phyloP scores from a whole-genome alignment of 164 flowering plant genomes.

The Malania oleifera region DNA sequence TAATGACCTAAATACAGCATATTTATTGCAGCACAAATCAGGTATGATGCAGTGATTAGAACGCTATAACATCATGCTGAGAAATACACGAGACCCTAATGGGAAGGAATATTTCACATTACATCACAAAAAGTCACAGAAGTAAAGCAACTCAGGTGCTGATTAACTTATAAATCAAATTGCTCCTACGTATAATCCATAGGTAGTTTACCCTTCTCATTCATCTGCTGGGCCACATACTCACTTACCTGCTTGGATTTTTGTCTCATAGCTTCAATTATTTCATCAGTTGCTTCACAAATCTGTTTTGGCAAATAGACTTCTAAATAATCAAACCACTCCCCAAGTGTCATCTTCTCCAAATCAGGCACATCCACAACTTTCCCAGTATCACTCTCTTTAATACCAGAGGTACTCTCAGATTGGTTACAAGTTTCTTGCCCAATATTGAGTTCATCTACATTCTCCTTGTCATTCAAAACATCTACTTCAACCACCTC shows the following conservation, averaged over 20 bases:
- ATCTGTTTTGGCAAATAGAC: constrained; percentile 54
- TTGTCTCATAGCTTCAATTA: constrained; percentile 40
- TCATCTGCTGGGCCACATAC: constrained; percentile 40
- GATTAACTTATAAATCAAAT: background rate
- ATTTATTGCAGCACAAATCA: no score
- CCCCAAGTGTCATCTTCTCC: constrained; percentile 66
- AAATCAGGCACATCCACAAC: constrained; percentile 24
- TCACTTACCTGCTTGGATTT: constrained; percentile 35
- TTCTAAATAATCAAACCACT: constrained; percentile 71
- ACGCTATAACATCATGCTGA: no score
- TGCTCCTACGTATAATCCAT: constrained; percentile 13
- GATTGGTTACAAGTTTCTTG: constrained; percentile 4
- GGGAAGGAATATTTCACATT: no score
- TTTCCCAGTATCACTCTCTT: constrained; percentile 1
- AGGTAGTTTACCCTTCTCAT: constrained; percentile 24
- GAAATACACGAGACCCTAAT: no score
- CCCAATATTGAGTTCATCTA: background rate
- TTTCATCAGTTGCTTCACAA: constrained; percentile 41
- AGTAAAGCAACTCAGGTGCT: background rate
- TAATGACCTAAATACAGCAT: no score
- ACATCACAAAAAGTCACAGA: no score
- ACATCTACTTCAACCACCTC: background rate
- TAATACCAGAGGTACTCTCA: constrained; percentile 8
- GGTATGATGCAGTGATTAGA: no score
- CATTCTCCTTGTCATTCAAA: constrained; percentile 4